These are phyloP conservation scores for Inga leiocalycina DNA, from an alignment of 306 rosid genomes.

Conservation along the genomic window DNA sequence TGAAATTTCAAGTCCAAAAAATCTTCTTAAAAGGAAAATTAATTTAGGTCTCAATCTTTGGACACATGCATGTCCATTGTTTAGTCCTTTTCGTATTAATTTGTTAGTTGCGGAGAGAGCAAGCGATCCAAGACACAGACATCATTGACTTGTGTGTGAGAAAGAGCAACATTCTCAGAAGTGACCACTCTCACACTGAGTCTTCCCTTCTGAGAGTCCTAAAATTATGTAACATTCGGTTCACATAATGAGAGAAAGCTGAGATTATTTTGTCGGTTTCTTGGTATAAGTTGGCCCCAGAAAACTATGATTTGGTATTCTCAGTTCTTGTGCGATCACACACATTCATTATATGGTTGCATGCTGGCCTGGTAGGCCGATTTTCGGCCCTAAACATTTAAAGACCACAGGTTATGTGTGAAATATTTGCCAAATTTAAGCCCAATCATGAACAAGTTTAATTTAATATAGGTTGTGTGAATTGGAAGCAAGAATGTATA, in stretches of 20 bases:
- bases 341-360: slow-evolving; percentile 44
- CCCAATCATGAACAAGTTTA: slow-evolving; percentile 34
- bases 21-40: neutral
- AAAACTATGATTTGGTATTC: slow-evolving; percentile 41
- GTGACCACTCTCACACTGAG: slow-evolving; percentile 14
- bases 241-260: slow-evolving; percentile 41
- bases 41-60: slow-evolving; percentile 32
- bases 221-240: slow-evolving; percentile 46
- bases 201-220: slow-evolving; percentile 41
- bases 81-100: slow-evolving; percentile 27
- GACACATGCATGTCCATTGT: slow-evolving; percentile 18
- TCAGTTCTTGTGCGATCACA: slow-evolving; percentile 44
- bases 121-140: slow-evolving; percentile 51
- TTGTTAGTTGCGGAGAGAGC: slow-evolving; percentile 73
- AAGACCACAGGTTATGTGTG: neutral
- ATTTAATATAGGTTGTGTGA: slow-evolving; percentile 31
- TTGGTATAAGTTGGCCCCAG: slow-evolving; percentile 43
- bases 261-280: slow-evolving; percentile 53
- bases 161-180: slow-evolving; percentile 22
- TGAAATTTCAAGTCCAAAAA: neutral
- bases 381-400: slow-evolving; percentile 30
- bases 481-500: slow-evolving; percentile 32
- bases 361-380: slow-evolving; percentile 40
- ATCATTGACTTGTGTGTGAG: slow-evolving; percentile 53
- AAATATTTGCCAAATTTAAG: slow-evolving; percentile 21